These are phyloP conservation scores for Russula virescens DNA, from an alignment of 768 basidiomycete genomes.

Conservation along the genomic window DNA sequence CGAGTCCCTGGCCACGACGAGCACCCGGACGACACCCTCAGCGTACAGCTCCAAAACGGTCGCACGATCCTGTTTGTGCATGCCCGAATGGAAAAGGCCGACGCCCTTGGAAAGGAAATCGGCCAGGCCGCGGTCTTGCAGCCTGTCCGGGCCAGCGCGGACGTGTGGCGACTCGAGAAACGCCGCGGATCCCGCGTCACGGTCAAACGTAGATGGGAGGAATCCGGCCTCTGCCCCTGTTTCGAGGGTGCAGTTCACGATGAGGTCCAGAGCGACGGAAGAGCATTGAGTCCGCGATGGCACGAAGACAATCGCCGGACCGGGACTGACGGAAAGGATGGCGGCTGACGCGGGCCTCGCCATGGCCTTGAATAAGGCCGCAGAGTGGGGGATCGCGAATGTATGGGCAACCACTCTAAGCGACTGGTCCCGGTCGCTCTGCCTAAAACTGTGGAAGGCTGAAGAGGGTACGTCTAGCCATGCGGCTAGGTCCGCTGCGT, in stretches of 20 bases:
- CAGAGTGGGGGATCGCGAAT: slow-evolving; percentile 83
- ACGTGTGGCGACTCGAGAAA: slow-evolving; percentile 43
- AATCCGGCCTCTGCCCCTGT: slow-evolving; percentile 65
- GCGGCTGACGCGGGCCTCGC: slow-evolving; percentile 81
- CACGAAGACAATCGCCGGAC: slow-evolving; percentile 75
- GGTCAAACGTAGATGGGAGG: slow-evolving; percentile 49
- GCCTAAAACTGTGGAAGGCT: slow-evolving; percentile 69
- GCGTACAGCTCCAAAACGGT: slow-evolving; percentile 77
- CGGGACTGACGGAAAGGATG: slow-evolving; percentile 45
- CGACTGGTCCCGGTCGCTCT: slow-evolving; percentile 77
- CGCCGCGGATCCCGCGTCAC: slow-evolving; percentile 40
- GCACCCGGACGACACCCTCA: slow-evolving; percentile 70
- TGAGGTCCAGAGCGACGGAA: slow-evolving; percentile 70
- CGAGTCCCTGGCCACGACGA: slow-evolving; percentile 76
- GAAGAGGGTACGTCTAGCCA: slow-evolving; percentile 73
- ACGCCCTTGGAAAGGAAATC: slow-evolving; percentile 82
- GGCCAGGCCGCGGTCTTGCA: slow-evolving; percentile 57
- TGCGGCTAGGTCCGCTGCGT: slow-evolving; percentile 70
- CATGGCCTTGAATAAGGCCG: slow-evolving; percentile 86
- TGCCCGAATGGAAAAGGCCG: slow-evolving; percentile 77
- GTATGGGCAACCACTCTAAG: slow-evolving; percentile 62
- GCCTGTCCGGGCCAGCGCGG: slow-evolving; percentile 44
- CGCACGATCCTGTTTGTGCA: slow-evolving; percentile 59
- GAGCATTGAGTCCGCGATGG: slow-evolving; percentile 77
- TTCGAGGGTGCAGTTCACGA: slow-evolving; percentile 81